These are phyloP conservation scores for Hermanozyma aechmeae DNA, from an alignment of 805 yeast genomes.

Conservation along the genomic window DNA sequence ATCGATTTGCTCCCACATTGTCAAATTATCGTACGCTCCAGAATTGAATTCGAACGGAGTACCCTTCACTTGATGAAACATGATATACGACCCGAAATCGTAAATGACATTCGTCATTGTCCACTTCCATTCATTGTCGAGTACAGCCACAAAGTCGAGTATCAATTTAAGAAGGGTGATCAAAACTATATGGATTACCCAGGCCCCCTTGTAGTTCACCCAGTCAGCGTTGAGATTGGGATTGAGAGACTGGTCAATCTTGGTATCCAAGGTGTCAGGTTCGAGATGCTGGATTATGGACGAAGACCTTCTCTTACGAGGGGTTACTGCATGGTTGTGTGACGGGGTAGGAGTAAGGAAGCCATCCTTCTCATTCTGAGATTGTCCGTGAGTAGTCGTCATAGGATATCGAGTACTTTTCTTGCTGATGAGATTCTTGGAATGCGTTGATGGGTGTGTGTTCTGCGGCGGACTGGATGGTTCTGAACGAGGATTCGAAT, in stretches of 20 bases:
- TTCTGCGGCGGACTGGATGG: too few species aligned
- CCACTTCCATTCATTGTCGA: conserved; percentile 83
- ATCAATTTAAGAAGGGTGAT: conserved; percentile 65
- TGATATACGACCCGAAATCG: conserved; percentile 83
- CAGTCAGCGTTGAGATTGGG: conserved; percentile 92
- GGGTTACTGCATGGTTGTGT: conserved; percentile 10
- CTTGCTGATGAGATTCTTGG: too few species aligned
- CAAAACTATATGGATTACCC: conserved; percentile 86
- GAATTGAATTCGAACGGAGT: conserved; percentile 95
- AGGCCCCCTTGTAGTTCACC: conserved; percentile 95
- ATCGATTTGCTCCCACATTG: conserved; percentile 98
- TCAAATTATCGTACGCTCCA: conserved; percentile 91
- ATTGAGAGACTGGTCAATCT: conserved; percentile 79
- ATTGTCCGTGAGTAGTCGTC: too few species aligned
- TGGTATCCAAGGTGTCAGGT: conserved; percentile 87
- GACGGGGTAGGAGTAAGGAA: conserved; percentile 12
- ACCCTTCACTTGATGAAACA: conserved; percentile 96
- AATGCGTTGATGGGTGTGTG: too few species aligned
- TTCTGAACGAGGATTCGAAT: too few species aligned
- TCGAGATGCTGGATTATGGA: conserved; percentile 84
- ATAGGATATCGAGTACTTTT: too few species aligned
- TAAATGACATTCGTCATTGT: conserved; percentile 86
- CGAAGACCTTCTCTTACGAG: conserved; percentile 63
- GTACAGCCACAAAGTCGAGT: conserved; percentile 73
- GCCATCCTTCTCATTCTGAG: conserved; percentile 10